Percentiles rank a stretch among this genome's conserved stretches.
phyloP scores from a whole-genome alignment of 1,139 yeast genomes.

The Lodderomyces pseudojiufengensis region DNA sequence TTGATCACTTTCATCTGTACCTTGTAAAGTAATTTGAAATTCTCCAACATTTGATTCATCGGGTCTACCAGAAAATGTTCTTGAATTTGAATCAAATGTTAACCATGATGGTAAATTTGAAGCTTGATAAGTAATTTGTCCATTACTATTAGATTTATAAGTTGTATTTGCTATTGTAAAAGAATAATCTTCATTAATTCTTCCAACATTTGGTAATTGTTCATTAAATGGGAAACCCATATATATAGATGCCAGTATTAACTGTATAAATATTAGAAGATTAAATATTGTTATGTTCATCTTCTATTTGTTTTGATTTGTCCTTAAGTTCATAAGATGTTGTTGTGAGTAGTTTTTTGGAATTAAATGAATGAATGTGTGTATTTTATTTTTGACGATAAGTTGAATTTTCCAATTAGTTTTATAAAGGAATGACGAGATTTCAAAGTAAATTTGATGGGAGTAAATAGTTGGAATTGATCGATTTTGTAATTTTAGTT shows the following conservation, averaged over 20 bases:
- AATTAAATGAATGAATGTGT: too few species aligned
- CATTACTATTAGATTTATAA: constrained; percentile 45
- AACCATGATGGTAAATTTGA: constrained; percentile 74
- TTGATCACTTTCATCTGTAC: constrained; percentile 55
- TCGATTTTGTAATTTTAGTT: too few species aligned
- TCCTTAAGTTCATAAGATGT: background rate
- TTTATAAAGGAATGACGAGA: too few species aligned
- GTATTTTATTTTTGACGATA: too few species aligned
- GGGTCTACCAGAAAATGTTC: constrained; percentile 74
- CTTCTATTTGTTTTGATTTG: constrained; percentile 1
- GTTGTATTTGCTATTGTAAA: constrained; percentile 74
- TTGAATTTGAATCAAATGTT: constrained; percentile 55
- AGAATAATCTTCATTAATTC: constrained; percentile 57
- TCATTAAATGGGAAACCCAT: constrained; percentile 77
- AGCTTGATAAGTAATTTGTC: constrained; percentile 52
- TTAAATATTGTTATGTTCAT: constrained; percentile 7
- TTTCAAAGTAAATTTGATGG: too few species aligned
- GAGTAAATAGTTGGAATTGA: too few species aligned
- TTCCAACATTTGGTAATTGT: constrained; percentile 86
- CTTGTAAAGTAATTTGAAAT: constrained; percentile 51
- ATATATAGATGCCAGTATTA: constrained; percentile 27
- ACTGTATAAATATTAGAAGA: constrained; percentile 8
- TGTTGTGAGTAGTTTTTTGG: too few species aligned
- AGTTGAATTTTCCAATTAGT: too few species aligned
- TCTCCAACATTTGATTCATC: constrained; percentile 45